phyloP scores from a whole-genome alignment of 2,329 filamentous ascomycete genomes.

The Ophiostoma quercus region DNA sequence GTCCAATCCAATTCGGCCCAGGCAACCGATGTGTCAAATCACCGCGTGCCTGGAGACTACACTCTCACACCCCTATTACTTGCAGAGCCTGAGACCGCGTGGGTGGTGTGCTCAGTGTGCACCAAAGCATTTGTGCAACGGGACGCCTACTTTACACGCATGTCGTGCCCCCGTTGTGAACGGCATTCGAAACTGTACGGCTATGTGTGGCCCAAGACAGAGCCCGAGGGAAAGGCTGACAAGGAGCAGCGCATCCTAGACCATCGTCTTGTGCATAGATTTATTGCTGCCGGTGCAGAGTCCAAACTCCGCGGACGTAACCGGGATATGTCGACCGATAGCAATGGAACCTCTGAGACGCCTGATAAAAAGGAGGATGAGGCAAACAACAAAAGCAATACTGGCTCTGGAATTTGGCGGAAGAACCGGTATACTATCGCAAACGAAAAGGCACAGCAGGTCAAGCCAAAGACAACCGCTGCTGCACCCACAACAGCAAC shows the following conservation, averaged over 20 bases:
- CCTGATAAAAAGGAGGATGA: background rate
- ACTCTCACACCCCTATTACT: slow-evolving; percentile 72
- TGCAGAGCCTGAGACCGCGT: slow-evolving; percentile 67
- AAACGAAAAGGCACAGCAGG: slow-evolving; percentile 13
- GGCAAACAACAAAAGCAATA: background rate
- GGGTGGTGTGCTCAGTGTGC: slow-evolving; percentile 87
- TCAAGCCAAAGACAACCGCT: background rate
- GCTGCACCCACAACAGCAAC: background rate
- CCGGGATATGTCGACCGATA: background rate
- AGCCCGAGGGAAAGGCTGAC: slow-evolving; percentile 69
- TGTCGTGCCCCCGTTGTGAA: slow-evolving; percentile 87
- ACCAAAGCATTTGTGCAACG: slow-evolving; percentile 76
- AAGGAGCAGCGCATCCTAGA: slow-evolving; percentile 69
- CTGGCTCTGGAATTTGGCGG: slow-evolving; percentile 28
- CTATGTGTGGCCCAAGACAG: slow-evolving; percentile 92
- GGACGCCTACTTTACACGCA: slow-evolving; percentile 79
- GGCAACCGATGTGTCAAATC: background rate
- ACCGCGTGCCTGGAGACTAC: slow-evolving; percentile 69
- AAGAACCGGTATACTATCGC: slow-evolving; percentile 26
- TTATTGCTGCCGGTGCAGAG: slow-evolving; percentile 68
- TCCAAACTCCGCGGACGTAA: slow-evolving; percentile 45
- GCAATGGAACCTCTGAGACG: slow-evolving; percentile 3
- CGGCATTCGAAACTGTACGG: slow-evolving; percentile 94
- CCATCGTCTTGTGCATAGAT: slow-evolving; percentile 81
- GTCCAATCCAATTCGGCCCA: background rate